Conservation (phyloP, 768 basidiomycete species). For the Mycena vitilis region DNA sequence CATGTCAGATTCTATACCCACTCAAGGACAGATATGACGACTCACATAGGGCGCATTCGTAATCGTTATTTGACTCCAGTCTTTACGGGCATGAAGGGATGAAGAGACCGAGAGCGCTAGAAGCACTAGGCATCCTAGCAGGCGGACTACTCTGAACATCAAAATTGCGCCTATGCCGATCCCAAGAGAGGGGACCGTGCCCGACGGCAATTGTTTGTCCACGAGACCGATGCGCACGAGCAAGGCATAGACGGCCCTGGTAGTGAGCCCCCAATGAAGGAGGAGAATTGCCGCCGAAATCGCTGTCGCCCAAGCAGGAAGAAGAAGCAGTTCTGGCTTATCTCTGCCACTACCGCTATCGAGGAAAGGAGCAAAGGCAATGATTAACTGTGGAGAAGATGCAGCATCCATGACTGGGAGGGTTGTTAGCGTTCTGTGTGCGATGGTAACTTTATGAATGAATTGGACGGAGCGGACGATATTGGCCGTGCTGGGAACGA, state of each 20-base stretch:
- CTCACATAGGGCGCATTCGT: slow-evolving; percentile 31
- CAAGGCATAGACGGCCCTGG: not conserved
- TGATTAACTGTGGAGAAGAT: not conserved
- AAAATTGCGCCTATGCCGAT: slow-evolving; percentile 48
- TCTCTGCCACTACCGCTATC: not conserved
- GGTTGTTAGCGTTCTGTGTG: too few species aligned
- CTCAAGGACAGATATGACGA: not conserved
- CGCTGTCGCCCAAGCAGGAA: slow-evolving; percentile 2
- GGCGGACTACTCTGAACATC: slow-evolving; percentile 55
- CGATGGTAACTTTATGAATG: too few species aligned
- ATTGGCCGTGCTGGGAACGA: too few species aligned
- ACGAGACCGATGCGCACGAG: not conserved
- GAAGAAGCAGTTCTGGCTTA: not conserved
- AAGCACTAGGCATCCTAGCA: slow-evolving; percentile 36
- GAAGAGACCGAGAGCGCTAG: slow-evolving; percentile 30
- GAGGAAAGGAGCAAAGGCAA: not conserved
- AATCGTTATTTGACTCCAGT: not conserved
- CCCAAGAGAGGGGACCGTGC: not conserved
- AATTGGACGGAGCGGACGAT: too few species aligned
- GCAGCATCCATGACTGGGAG: not conserved
- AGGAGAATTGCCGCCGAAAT: slow-evolving; percentile 17
- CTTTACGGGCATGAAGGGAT: slow-evolving; percentile 30
- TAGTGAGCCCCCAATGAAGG: not conserved
- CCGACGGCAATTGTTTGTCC: not conserved
- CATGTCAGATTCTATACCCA: too few species aligned